phyloP scores from a whole-genome alignment of 225 moss, liverwort and hornwort species.

The Pseudisothecium myosuroides region DNA sequence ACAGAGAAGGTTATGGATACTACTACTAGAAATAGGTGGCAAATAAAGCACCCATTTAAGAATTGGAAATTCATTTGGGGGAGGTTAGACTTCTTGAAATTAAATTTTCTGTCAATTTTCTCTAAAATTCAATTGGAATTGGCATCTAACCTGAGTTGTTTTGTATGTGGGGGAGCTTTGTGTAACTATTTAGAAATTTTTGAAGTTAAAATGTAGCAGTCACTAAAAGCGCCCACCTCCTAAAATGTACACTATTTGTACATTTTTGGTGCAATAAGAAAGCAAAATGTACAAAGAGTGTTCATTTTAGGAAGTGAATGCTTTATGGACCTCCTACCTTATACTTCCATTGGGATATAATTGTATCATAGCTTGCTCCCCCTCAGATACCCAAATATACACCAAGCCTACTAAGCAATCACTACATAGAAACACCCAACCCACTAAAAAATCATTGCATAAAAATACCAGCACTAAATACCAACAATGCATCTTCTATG shows the following conservation, averaged over 20 bases:
- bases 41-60: not conserved
- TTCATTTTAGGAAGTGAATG: accelerated
- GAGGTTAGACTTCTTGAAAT: not conserved
- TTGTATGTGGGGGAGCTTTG: not conserved
- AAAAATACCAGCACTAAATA: not conserved
- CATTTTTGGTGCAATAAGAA: not conserved
- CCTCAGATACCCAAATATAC: accelerated
- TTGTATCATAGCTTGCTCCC: not conserved
- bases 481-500: not conserved
- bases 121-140: not conserved
- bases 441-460: not conserved
- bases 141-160: accelerated
- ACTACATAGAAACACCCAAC: not conserved
- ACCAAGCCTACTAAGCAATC: not conserved
- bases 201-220: accelerated
- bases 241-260: not conserved
- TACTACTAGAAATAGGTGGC: too few species aligned
- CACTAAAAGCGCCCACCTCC: accelerated
- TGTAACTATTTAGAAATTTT: not conserved
- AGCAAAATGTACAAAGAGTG: not conserved
- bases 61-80: too few species aligned
- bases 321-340: accelerated
- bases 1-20: too few species aligned
- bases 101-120: not conserved
- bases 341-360: accelerated